A percentile compares a stretch with the other conserved stretches of the same genome.
Conservation (phyloP, 805 yeast species). For the Clavispora phyllophila region DNA sequence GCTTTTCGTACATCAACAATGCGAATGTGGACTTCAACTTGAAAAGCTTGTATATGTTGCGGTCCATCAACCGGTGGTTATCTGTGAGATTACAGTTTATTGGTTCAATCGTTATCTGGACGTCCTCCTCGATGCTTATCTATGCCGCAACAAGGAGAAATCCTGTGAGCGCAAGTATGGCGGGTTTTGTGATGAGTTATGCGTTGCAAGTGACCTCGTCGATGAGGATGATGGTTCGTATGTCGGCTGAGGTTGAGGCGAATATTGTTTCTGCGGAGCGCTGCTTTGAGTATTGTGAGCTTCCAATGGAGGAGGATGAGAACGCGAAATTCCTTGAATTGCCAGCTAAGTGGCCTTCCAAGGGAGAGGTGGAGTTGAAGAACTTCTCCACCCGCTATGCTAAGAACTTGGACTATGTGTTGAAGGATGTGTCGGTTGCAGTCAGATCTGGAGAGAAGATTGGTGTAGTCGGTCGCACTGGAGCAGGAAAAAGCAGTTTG, state of each 20-base stretch:
- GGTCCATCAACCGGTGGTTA: conserved; percentile 62
- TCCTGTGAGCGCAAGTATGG: conserved; percentile 53
- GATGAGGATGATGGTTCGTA: conserved; percentile 52
- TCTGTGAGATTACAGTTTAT: conserved; percentile 56
- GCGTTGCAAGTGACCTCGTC: conserved; percentile 53
- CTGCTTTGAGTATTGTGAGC: conserved; percentile 52
- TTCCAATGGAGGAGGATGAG: conserved; percentile 35
- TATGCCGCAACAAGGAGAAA: conserved; percentile 31
- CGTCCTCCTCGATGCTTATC: conserved; percentile 45
- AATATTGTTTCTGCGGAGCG: conserved; percentile 66
- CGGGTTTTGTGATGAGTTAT: conserved; percentile 62
- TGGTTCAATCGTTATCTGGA: conserved; percentile 51
- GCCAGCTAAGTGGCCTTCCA: conserved; percentile 10
- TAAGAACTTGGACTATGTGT: conserved; percentile 71
- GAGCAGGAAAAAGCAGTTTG: conserved; percentile 35
- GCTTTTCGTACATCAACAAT: conserved; percentile 56
- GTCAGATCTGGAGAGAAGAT: conserved; percentile 76
- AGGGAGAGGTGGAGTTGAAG: conserved; percentile 6
- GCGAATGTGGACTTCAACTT: conserved; percentile 46
- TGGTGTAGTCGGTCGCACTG: conserved; percentile 94
- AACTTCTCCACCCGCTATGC: conserved; percentile 83
- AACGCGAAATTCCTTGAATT: conserved; percentile 1
- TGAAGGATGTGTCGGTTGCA: conserved; percentile 59
- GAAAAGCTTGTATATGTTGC: conserved; percentile 43
- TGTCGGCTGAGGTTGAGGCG: conserved; percentile 59